Percentiles rank a stretch among this genome's conserved stretches.
Conservation (phyloP, 371 early-diverging fungal species). For the Zancudomyces culisetae region DNA sequence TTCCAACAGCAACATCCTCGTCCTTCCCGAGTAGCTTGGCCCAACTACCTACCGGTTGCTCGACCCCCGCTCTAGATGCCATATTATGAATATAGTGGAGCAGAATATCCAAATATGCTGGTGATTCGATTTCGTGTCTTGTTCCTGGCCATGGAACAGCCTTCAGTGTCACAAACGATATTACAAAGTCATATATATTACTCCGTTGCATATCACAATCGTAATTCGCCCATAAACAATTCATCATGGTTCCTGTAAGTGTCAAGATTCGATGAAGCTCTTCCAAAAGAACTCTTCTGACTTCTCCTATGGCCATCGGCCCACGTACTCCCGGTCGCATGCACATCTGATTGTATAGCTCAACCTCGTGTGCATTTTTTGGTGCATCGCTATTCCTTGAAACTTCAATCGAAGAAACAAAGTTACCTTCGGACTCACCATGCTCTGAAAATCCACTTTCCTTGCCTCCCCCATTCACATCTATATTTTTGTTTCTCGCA, state of each 20-base stretch:
- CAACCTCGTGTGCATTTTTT: conserved; percentile 13
- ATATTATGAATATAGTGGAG: conserved; percentile 56
- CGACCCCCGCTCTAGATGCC: conserved; percentile 39
- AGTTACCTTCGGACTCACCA: neutral
- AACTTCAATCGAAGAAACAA: neutral
- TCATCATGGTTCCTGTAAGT: conserved; percentile 50
- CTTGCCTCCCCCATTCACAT: neutral
- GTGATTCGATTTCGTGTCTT: conserved; percentile 11
- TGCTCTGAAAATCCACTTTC: neutral
- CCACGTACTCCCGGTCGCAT: conserved; percentile 29
- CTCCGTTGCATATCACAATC: conserved; percentile 67
- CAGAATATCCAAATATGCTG: conserved; percentile 55
- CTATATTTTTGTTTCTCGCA: neutral
- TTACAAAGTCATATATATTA: conserved; percentile 69
- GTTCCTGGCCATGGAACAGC: conserved; percentile 18
- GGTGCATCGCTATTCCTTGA: neutral
- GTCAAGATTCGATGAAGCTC: conserved; percentile 45
- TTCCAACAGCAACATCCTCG: neutral
- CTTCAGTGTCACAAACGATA: conserved; percentile 43
- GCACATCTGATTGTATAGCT: conserved; percentile 18
- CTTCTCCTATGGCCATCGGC: conserved; percentile 41
- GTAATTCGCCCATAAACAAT: conserved; percentile 82
- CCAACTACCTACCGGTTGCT: conserved; percentile 9
- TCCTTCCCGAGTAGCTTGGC: conserved; percentile 14
- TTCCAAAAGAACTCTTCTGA: conserved; percentile 63